Base-by-base conservation (phyloP, 2,329 filamentous ascomycete genomes). In the Zasmidium citrigriseum region DNA sequence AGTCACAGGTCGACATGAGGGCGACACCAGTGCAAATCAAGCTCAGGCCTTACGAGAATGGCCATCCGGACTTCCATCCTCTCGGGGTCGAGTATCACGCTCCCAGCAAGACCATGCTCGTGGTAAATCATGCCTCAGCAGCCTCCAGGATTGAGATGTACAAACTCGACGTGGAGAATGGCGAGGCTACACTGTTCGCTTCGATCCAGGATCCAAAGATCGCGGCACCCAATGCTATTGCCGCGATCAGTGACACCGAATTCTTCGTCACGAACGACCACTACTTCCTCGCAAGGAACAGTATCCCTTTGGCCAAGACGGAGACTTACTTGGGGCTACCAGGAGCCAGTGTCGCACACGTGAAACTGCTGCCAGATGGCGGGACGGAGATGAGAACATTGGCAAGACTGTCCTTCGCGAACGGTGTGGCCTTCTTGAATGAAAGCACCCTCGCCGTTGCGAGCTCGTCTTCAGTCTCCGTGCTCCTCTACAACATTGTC, bases 211-310 rank as follows among this genome's bases (percentile, higher is more conserved):
- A 52, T 57, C 2, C 52, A 76, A 11, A n/a, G 18, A 66, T 72
- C 27, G 63, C 72, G 0, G 46, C 64, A 9, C 77, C 78, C 2
- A 80, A 79, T 61, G 69, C 72, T 2, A 68, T 79, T n/a, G 63
- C 71, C 12, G 65, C 69, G 1, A 57, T 78, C 12, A 70, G 68
- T 7, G 63, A 59, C 27, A 65, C 66, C 4, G 70, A 72, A 27
- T 53, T 78, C 1, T 70, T 74, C 52, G 64, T 78, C 14, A 78
- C 76, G 16, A 79, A 79, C 55, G 77, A 80, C 63, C 77, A 79
- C 62, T 71, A 68, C 61, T 69, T 78, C 52, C 66, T 64, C 12
- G 62, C 71, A 0, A 61, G 67, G 7, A 46, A 64, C 1, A 66
- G 68, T 0, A 64, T 62, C 0, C 5, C 72, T 1, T 59, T 77